Evolutionary conservation across 202 grass and related monocot species (phyloP).

Genomic region (Schoenoplectus triqueter): DNA sequence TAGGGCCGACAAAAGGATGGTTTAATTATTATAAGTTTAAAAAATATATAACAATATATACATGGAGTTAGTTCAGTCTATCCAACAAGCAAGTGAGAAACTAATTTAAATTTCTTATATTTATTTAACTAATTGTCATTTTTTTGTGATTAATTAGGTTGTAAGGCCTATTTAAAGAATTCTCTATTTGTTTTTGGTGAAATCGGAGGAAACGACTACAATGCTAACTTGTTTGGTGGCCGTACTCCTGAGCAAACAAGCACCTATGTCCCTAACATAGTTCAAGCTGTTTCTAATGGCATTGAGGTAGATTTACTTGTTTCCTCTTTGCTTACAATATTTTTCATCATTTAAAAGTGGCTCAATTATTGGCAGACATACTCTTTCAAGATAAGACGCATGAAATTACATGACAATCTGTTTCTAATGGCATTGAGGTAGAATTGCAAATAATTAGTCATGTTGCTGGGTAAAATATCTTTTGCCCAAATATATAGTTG

Average conservation of each 20-base stretch:
- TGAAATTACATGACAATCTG: neutral
- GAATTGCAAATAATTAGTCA: neutral
- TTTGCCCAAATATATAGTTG: neutral
- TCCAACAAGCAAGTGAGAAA: neutral
- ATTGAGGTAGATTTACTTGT: conserved; percentile 41
- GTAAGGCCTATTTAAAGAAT: conserved; percentile 59
- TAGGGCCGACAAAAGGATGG: neutral
- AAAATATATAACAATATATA: neutral
- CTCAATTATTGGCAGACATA: neutral
- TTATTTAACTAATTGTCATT: neutral
- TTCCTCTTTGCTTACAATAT: neutral
- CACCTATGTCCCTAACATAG: conserved; percentile 56
- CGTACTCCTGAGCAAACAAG: conserved; percentile 57
- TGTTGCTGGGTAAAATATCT: conserved; percentile 1
- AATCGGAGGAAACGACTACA: conserved; percentile 94
- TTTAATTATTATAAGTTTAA: neutral
- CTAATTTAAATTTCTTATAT: neutral
- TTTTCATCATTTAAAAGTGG: neutral
- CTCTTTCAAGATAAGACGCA: neutral
- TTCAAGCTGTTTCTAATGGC: conserved; percentile 54
- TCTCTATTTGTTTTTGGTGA: conserved; percentile 82
- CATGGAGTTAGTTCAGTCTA: neutral
- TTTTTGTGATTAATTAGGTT: conserved; percentile 42
- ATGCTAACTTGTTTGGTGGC: conserved; percentile 80
- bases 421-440: neutral